These are phyloP conservation scores for Fusarium ramigenum DNA, from an alignment of 2,329 filamentous ascomycete species.

Conservation along the genomic window DNA sequence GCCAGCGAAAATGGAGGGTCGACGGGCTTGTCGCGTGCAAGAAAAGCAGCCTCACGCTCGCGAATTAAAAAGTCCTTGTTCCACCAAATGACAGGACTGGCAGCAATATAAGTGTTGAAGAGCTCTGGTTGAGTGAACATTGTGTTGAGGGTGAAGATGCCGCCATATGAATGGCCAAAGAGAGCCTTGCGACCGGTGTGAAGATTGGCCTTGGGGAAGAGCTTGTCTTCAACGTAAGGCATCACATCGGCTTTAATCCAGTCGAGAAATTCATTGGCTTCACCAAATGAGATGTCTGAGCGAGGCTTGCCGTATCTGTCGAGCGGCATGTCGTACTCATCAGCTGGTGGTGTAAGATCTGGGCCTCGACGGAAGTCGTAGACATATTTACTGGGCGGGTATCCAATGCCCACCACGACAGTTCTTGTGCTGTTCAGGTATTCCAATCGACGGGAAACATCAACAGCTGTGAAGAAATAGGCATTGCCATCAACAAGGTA, in stretches of 20 bases:
- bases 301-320: conserved; percentile 39
- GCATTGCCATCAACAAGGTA: conserved; percentile 50
- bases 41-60: conserved; percentile 45
- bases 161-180: conserved; percentile 61
- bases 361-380: conserved; percentile 44
- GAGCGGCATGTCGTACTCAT: conserved; percentile 41
- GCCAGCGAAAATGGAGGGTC: conserved; percentile 45
- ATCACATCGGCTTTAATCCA: conserved; percentile 54
- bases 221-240: conserved; percentile 42
- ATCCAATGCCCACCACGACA: conserved; percentile 48
- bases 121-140: conserved; percentile 52
- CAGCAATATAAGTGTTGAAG: conserved; percentile 56
- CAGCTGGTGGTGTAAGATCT: conserved; percentile 45
- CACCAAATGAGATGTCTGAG: conserved; percentile 47
- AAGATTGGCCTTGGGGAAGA: conserved; percentile 44
- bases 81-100: conserved; percentile 59
- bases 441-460: conserved; percentile 41
- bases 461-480: conserved; percentile 48
- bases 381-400: conserved; percentile 43
- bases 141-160: conserved; percentile 57
- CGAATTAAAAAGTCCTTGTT: conserved; percentile 53
- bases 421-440: conserved; percentile 41
- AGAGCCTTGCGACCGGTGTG: conserved; percentile 53
- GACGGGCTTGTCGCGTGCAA: conserved; percentile 7
- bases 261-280: conserved; percentile 55